phyloP scores from a whole-genome alignment of 257 asterid genomes.

The Capsicum chinense region DNA sequence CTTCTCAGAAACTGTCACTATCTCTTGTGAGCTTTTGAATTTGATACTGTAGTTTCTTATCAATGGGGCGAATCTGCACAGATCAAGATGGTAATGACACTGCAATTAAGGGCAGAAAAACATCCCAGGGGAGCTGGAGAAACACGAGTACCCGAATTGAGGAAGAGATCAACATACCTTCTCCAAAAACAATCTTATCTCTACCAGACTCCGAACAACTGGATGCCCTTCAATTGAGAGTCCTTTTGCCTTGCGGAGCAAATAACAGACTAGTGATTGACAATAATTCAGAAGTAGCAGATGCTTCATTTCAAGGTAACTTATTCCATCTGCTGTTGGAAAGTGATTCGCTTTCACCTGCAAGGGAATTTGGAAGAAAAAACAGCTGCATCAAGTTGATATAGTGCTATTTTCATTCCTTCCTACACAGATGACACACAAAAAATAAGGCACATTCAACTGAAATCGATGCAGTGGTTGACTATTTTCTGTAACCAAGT shows the following conservation, averaged over 20 bases:
- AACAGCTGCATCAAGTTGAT: not conserved
- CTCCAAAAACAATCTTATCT: conserved; percentile 84
- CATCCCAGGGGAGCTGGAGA: not conserved
- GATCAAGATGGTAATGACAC: conserved; percentile 28
- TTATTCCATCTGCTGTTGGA: conserved; percentile 83
- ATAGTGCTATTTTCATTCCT: not conserved
- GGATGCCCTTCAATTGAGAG: conserved; percentile 83
- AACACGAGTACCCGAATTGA: not conserved
- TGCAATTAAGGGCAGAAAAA: not conserved
- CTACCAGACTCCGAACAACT: conserved; percentile 81
- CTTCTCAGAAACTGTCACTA: conserved; percentile 42
- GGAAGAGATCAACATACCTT: conserved; percentile 52
- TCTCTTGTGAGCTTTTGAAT: conserved; percentile 71
- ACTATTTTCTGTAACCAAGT: not conserved
- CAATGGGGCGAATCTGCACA: conserved; percentile 86
- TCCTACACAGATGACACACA: not conserved
- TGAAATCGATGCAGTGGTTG: not conserved
- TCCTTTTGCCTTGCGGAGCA: conserved; percentile 84
- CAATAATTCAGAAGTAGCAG: conserved; percentile 84
- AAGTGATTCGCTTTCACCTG: conserved; percentile 81
- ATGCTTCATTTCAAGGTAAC: conserved; percentile 91
- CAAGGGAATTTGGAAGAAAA: not conserved
- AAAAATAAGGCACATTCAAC: not conserved
- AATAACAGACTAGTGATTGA: conserved; percentile 84
- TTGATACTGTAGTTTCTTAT: conserved; percentile 84